Evolutionary conservation across 1,139 yeast genomes (phyloP).

Genomic region (Petasospora rhodanensis): DNA sequence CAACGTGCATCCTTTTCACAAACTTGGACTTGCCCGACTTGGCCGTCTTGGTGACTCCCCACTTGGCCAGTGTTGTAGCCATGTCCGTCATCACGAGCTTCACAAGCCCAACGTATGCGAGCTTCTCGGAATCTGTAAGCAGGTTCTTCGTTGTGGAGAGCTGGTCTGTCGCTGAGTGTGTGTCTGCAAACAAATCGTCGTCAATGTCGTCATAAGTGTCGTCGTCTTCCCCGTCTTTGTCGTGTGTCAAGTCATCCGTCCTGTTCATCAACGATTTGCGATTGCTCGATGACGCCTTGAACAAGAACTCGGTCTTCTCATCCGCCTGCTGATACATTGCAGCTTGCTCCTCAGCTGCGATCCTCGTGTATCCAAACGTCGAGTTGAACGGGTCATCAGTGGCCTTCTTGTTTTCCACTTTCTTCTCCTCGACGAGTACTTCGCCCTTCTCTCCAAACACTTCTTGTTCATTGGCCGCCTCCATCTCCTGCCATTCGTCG

Average conservation of each 20-base stretch:
- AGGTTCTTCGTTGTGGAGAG: slow-evolving; percentile 76
- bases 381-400: slow-evolving; percentile 27
- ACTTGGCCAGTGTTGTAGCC: slow-evolving; percentile 71
- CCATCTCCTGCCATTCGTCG: slow-evolving; percentile 54
- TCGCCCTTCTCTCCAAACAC: slow-evolving; percentile 54
- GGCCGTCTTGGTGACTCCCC: slow-evolving; percentile 49
- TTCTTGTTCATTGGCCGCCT: slow-evolving; percentile 53
- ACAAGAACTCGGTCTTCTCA: slow-evolving; percentile 78
- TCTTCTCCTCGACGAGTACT: slow-evolving; percentile 23
- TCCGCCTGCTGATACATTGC: slow-evolving; percentile 71
- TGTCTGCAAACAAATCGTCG: slow-evolving; percentile 33
- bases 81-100: slow-evolving; percentile 72
- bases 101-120: slow-evolving; percentile 87
- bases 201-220: slow-evolving; percentile 26
- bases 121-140: slow-evolving; percentile 78
- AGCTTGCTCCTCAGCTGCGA: slow-evolving; percentile 85
- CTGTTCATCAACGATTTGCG: slow-evolving; percentile 2
- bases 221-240: slow-evolving; percentile 11
- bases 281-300: slow-evolving; percentile 31
- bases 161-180: slow-evolving; percentile 49
- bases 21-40: slow-evolving; percentile 37
- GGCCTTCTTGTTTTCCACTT: slow-evolving; percentile 15
- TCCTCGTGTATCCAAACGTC: slow-evolving; percentile 74
- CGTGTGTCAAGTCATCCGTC: no score
- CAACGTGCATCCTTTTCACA: slow-evolving; percentile 56